Base-by-base conservation (phyloP, 768 basidiomycete species). In the Pleurotus tuber-regium region DNA sequence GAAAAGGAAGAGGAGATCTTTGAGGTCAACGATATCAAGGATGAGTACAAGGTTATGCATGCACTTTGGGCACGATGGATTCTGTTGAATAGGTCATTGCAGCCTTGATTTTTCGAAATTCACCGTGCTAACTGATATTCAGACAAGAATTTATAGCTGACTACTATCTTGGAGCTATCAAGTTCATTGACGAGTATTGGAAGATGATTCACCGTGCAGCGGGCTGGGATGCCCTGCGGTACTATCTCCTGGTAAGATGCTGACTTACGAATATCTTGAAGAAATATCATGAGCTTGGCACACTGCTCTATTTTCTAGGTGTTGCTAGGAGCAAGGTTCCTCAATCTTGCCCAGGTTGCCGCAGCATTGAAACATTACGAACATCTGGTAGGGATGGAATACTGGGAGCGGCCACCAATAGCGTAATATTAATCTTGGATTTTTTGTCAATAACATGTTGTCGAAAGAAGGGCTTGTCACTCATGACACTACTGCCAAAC, bases 41-140 rank as follows among this genome's bases (percentile, higher is more conserved):
- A 89, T 51, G 86, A 89, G 55, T 81, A 86, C 52, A 92, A 91
- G 63, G 82, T 89, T 5, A 86, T 92, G 72, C 79, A 82, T 50
- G 86, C 87, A 4, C 66, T 91, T 10, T 91, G 89, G 89, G 80
- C 71, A 10, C 63, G 89, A 46, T 91, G 87, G 87, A 86, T 89
- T 2, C 65, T 83, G 44, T 62, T 83, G 26, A 76, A 87, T 59
- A 67, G 79, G 85, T 84, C 43, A 43, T 70, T 46, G 11, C n/a
- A n/a, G n/a, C n/a, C n/a, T n/a, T n/a, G n/a, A n/a, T n/a, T n/a
- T n/a, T n/a, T n/a, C n/a, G n/a, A n/a, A 25, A 39, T 50, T 50
- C 35, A 43, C 49, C 16, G 23, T 18, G 10, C 40, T 9, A 31
- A 11, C 43, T 42, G 29, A 26, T 35, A 7, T 47, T 43, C 12